Base-by-base conservation (phyloP, 2,329 filamentous ascomycete species). In the Gliomastix tumulicola region DNA sequence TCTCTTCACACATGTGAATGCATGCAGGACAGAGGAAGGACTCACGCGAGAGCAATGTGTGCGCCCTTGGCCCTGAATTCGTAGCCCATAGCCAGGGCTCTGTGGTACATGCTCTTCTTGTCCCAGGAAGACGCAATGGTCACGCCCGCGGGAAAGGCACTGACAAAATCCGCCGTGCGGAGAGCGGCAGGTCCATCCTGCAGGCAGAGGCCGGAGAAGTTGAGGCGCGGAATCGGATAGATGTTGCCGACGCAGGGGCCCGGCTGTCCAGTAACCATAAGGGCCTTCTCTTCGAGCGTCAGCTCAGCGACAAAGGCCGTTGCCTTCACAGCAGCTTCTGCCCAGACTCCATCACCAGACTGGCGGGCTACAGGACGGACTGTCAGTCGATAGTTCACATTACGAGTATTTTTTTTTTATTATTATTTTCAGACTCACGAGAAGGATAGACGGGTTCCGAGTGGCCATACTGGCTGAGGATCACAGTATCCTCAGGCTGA, bases 61-160 rank as follows among this genome's bases (percentile, higher is more conserved):
- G 84, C 71, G 39, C 84, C 84, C 62, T 89, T 89, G 44, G 60
- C 79, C 46, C 70, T 76, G 54, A 84, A 79, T 56, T 90, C 85
- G 34, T 53, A 31, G 15, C 62, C 66, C 62, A 69, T 63, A 34
- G 62, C 64, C 11, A 37, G 15, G 17, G 50, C 87, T 35, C 86
- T 76, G 39, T 72, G 65, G 51, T 79, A 79, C 44, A 84, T 76
- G 18, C 90, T 70, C 11, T 73, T 62, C 44, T 76, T 80, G 56
- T 90, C 84, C 83, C 85, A 94, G 25, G 48, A 45, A 4, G 51
- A 57, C 6, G 63, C 63, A 18, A 84, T 74, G 40, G 84, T 84
- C 34, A 86, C 68, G 43, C 83, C 84, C 6, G 61, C 63, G 3
- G 59, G 57, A 46, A 62, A 68, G 10, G 65, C 62, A 40, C 61